Percentiles rank a stretch among this genome's conserved stretches.
Evolutionary conservation across 2,329 filamentous ascomycete species (phyloP).

Genomic region (Plenodomus tracheiphilus): DNA sequence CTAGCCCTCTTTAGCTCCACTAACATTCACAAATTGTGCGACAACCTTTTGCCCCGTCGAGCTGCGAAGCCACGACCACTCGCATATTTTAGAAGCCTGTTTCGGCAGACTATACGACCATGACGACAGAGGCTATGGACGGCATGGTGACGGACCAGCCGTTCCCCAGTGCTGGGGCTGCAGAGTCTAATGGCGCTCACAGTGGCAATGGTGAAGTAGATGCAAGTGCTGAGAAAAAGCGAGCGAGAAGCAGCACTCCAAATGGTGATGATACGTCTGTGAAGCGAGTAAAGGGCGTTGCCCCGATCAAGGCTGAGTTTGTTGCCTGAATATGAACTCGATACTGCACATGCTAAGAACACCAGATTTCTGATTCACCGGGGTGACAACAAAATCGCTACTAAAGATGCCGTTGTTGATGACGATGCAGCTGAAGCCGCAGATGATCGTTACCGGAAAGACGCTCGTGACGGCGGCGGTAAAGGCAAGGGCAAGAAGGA

Average conservation of each 20-base stretch:
- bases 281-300: constrained; percentile 57
- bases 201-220: constrained; percentile 30
- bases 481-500: constrained; percentile 56
- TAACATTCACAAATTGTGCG: constrained; percentile 22
- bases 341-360: constrained; percentile 20
- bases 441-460: constrained; percentile 51
- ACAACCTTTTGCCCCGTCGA: constrained; percentile 15
- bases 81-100: constrained; percentile 7
- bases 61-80: constrained; percentile 10
- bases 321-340: constrained; percentile 21
- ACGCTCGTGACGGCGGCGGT: constrained; percentile 40
- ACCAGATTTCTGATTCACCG: constrained; percentile 40
- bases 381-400: constrained; percentile 27
- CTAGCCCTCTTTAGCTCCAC: constrained; percentile 22
- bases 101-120: constrained; percentile 4
- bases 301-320: constrained; percentile 74
- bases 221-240: constrained; percentile 33
- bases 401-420: constrained; percentile 42
- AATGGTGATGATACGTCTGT: constrained; percentile 28
- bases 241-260: constrained; percentile 40
- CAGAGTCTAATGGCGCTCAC: constrained; percentile 19
- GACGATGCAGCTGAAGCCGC: constrained; percentile 64
- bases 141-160: constrained; percentile 11
- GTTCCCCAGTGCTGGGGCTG: constrained; percentile 11
- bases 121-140: constrained; percentile 18